Percentiles rank a stretch among this genome's conserved stretches.
phyloP scores from a whole-genome alignment of 2,329 filamentous ascomycete species.

The Xylaria sp. region DNA sequence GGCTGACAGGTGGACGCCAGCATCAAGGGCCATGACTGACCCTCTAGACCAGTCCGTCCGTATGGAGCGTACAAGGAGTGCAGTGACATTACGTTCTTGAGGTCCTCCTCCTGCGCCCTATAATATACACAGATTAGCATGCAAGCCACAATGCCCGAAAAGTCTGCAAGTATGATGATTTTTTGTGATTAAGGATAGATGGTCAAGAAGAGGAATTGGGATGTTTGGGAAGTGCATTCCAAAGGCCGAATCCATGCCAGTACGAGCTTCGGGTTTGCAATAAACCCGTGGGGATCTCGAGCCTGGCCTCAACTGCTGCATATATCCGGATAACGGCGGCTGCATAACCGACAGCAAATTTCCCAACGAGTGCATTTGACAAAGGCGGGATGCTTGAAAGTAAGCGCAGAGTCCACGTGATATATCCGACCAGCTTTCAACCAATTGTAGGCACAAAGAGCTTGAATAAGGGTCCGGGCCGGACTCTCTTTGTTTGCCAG shows the following conservation, averaged over 20 bases:
- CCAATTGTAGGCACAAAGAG: neutral
- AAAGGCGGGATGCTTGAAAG: conserved; percentile 19
- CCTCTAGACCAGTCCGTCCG: conserved; percentile 79
- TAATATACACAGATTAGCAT: conserved; percentile 7
- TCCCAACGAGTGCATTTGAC: conserved; percentile 14
- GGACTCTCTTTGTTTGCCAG: neutral
- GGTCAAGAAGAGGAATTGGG: no score
- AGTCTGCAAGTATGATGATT: no score
- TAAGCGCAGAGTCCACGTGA: conserved; percentile 34
- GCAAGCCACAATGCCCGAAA: neutral
- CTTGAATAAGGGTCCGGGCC: neutral
- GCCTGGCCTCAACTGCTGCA: conserved; percentile 3
- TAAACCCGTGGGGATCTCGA: neutral
- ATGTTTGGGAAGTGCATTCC: neutral
- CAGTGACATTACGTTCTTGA: conserved; percentile 86
- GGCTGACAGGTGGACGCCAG: conserved; percentile 84
- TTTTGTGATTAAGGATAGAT: no score
- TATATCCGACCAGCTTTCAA: conserved; percentile 12
- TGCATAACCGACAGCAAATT: conserved; percentile 29
- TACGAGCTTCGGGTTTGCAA: neutral
- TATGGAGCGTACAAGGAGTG: conserved; percentile 84
- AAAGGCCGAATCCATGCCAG: neutral
- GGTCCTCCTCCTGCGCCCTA: conserved; percentile 91
- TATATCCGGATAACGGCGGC: conserved; percentile 20
- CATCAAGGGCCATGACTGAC: conserved; percentile 90